Conservation (phyloP, 768 basidiomycete genomes). For the Paxillus rubicundulus region DNA sequence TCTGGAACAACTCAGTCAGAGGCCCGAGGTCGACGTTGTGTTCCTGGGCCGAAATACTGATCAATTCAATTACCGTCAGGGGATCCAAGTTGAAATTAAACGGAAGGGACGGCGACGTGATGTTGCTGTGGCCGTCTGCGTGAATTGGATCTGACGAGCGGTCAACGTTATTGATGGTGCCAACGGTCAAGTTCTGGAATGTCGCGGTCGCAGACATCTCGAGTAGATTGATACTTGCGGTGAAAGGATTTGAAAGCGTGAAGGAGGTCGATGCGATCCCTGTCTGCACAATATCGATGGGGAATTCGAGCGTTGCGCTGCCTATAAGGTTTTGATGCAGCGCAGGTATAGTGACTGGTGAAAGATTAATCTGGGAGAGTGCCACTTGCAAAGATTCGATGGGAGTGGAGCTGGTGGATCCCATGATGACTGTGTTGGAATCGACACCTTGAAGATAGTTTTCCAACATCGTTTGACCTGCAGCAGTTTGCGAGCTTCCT, state of each 20-base stretch:
- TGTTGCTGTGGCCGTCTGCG: constrained; percentile 54
- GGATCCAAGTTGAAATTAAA: constrained; percentile 67
- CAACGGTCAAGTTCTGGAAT: constrained; percentile 54
- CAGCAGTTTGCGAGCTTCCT: constrained; percentile 44
- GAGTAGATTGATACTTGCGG: constrained; percentile 66
- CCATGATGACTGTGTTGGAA: constrained; percentile 53
- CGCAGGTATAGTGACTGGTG: constrained; percentile 63
- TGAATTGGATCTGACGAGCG: constrained; percentile 55
- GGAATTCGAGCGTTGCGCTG: constrained; percentile 56
- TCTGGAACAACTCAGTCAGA: constrained; percentile 51
- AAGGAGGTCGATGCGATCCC: constrained; percentile 60
- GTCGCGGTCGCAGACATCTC: constrained; percentile 51
- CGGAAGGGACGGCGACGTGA: constrained; percentile 55
- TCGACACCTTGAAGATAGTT: constrained; percentile 67
- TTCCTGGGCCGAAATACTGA: constrained; percentile 48
- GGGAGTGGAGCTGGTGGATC: constrained; percentile 52
- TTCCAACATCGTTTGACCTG: constrained; percentile 57
- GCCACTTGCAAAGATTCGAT: constrained; percentile 61
- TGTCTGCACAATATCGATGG: constrained; percentile 57
- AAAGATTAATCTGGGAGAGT: constrained; percentile 56
- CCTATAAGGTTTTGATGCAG: constrained; percentile 60
- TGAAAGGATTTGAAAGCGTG: constrained; percentile 65
- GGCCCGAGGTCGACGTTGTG: constrained; percentile 63
- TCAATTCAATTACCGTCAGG: constrained; percentile 54
- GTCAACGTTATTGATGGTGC: constrained; percentile 56